Base-by-base conservation (phyloP, 352 stramenopile genomes). In the Pythium aquatile region DNA sequence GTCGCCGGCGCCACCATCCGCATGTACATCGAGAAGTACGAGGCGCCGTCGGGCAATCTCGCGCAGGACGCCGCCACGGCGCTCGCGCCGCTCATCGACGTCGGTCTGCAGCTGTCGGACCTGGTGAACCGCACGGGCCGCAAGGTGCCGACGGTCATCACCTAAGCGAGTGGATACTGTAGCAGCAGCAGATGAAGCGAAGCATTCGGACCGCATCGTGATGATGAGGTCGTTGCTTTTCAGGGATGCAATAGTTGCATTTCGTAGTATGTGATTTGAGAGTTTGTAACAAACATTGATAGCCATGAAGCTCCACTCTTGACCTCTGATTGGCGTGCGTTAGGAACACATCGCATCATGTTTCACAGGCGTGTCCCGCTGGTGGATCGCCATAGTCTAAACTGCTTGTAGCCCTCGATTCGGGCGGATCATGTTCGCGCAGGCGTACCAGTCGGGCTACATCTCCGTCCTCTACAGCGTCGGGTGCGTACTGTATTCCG, bases 21-120 rank as follows among this genome's bases (percentile, higher is more conserved):
- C 68, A 98, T 99, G 93, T 99, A 99, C 88, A 91, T 99, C 71
- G 98, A 99, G 78, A 98, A 99, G 83, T 99, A 99, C 81, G 97
- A 99, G 68, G 55, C 73, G 47, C 74, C 79, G 32, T 87, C 81
- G 48, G 90, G 93, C 58, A 93, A 96, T 49, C 81, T 98, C 67
- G 69, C 66, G 35, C 80, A 90, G 73, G 83, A 90, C 59, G 83
- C 85, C 2, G 83, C 87, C 52, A 78, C 75, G 8, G 91, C 89
- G 39, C 81, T 98, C 46, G 82, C 87, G 57, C 76, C 85, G 82
- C 76, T 99, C 59, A 97, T 98, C 42, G 83, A 97, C 16, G 84
- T 95, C 62, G 97, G 96, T 24, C 75, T 99, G 48, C 72, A 87
- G 70, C 77, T 99, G 47, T 98, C 97, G 46, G 72, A 98, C 65